These are phyloP conservation scores for Pichia rugopelliculosa DNA, from an alignment of 805 yeast genomes.

Conservation along the genomic window DNA sequence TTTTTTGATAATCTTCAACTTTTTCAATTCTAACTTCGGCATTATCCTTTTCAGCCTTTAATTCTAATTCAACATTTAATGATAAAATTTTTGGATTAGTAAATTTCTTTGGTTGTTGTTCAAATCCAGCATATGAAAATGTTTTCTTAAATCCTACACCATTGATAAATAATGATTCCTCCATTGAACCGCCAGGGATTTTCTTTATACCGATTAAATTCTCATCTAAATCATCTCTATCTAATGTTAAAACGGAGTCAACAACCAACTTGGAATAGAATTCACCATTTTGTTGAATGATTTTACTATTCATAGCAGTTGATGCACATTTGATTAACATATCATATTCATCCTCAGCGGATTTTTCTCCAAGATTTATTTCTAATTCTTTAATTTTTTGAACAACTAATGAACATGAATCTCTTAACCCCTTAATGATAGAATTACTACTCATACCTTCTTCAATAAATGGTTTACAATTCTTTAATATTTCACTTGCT, in stretches of 20 bases:
- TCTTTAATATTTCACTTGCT: conserved; percentile 92
- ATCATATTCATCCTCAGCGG: conserved; percentile 53
- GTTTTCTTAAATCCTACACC: conserved; percentile 98
- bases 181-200: conserved; percentile 94
- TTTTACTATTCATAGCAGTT: conserved; percentile 95
- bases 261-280: conserved; percentile 96
- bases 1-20: conserved; percentile 88
- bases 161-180: conserved; percentile 78
- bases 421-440: conserved; percentile 79
- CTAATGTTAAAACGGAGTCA: conserved; percentile 85
- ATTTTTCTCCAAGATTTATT: conserved; percentile 48
- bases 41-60: conserved; percentile 97
- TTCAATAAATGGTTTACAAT: conserved; percentile 83
- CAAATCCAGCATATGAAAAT: conserved; percentile 96
- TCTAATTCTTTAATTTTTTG: conserved; percentile 67
- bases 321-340: conserved; percentile 86
- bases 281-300: conserved; percentile 78
- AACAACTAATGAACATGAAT: conserved; percentile 72
- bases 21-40: conserved; percentile 96
- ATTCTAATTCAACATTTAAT: conserved; percentile 88
- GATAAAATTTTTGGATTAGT: conserved; percentile 72
- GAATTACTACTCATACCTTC: conserved; percentile 93
- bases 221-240: conserved; percentile 80
- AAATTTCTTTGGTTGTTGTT: conserved; percentile 92
- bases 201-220: conserved; percentile 88